A percentile compares a stretch with the other conserved stretches of the same genome.
phyloP scores from a whole-genome alignment of 73 alveolate genomes.

The Tetrahymena elliotti region DNA sequence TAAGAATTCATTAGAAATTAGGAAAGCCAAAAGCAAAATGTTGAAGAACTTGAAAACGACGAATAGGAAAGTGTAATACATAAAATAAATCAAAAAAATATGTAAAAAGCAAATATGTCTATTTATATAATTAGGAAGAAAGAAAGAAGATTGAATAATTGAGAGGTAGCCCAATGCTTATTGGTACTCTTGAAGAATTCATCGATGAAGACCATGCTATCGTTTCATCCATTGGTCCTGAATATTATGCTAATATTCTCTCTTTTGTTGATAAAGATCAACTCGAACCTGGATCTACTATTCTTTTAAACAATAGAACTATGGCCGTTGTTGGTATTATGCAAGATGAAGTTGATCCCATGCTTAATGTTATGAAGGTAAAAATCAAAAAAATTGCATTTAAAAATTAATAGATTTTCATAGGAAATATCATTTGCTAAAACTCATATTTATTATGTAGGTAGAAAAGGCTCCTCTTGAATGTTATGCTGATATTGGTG shows the following conservation, averaged over 20 bases:
- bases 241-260: slow-evolving; percentile 93
- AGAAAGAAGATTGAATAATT: slow-evolving; percentile 85
- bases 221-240: slow-evolving; percentile 92
- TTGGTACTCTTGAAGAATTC: slow-evolving; percentile 96
- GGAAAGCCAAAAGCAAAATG: slow-evolving; percentile 72
- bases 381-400: background rate
- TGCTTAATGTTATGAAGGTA: slow-evolving; percentile 97
- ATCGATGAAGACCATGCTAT: slow-evolving; percentile 94
- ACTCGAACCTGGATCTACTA: slow-evolving; percentile 97
- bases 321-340: slow-evolving; percentile 95
- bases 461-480: slow-evolving; percentile 95
- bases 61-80: background rate
- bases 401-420: background rate
- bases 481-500: slow-evolving; percentile 98
- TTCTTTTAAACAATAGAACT: slow-evolving; percentile 82
- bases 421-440: background rate
- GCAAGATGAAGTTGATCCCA: slow-evolving; percentile 98
- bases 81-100: background rate
- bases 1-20: slow-evolving; percentile 92
- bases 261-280: slow-evolving; percentile 97
- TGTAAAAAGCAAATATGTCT: background rate
- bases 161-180: slow-evolving; percentile 95
- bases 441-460: background rate
- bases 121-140: slow-evolving; percentile 56
- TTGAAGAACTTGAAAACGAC: slow-evolving; percentile 70